A percentile compares a stretch with the other conserved stretches of the same genome.
Conservation (phyloP, 768 basidiomycete species). For the Gymnopilus junonius region DNA sequence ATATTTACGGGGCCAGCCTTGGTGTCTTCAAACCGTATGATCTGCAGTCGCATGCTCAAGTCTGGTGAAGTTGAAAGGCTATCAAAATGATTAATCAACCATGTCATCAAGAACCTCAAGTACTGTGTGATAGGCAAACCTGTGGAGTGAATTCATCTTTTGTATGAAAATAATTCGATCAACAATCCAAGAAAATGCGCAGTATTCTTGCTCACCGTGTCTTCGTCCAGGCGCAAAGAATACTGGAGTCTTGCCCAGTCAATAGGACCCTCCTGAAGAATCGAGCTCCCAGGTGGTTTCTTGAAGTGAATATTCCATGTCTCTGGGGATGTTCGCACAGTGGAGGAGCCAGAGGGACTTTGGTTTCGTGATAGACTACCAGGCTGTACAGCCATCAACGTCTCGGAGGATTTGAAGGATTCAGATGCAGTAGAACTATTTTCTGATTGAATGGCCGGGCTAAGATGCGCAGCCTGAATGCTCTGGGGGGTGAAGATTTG, state of each 20-base stretch:
- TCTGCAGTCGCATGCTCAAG: slow-evolving; percentile 48
- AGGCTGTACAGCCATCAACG: neutral
- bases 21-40: slow-evolving; percentile 20
- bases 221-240: slow-evolving; percentile 39
- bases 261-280: slow-evolving; percentile 25
- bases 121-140: slow-evolving; percentile 19
- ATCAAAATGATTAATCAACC: slow-evolving; percentile 3
- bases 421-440: neutral
- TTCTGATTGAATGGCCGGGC: neutral
- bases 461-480: neutral
- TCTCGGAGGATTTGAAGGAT: neutral
- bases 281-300: slow-evolving; percentile 24
- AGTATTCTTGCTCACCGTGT: slow-evolving; percentile 36
- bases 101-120: neutral
- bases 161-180: neutral
- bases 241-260: slow-evolving; percentile 20
- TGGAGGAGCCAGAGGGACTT: neutral
- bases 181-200: neutral
- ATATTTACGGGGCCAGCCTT: slow-evolving; percentile 20
- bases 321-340: slow-evolving; percentile 17
- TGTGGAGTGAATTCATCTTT: slow-evolving; percentile 27
- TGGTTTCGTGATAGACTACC: neutral
- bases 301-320: slow-evolving; percentile 47
- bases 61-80: slow-evolving; percentile 42
- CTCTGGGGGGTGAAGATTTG: neutral